These are phyloP conservation scores for Acer yangbiense DNA, from an alignment of 345 rosid genomes.

Conservation along the genomic window DNA sequence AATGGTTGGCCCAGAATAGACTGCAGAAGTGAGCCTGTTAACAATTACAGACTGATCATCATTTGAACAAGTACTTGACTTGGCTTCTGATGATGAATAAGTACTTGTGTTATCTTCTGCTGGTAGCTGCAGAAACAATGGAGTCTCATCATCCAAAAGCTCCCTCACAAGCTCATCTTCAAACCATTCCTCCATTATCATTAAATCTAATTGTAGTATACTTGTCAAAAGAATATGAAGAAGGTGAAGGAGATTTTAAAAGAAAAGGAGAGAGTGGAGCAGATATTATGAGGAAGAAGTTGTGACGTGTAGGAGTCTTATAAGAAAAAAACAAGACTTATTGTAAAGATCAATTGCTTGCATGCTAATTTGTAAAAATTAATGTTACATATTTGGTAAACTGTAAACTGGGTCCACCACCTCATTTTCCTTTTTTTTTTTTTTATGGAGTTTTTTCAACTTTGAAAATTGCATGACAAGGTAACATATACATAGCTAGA, in stretches of 20 bases:
- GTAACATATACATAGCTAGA: background rate
- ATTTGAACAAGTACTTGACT: constrained; percentile 11
- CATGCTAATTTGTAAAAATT: constrained; percentile 15
- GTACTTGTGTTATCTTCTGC: constrained; percentile 20
- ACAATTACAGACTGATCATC: constrained; percentile 30
- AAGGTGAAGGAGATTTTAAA: constrained; percentile 15
- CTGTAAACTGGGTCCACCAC: constrained; percentile 23
- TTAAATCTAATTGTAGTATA: no score
- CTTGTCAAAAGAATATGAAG: constrained; percentile 3
- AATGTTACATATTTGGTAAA: constrained; percentile 16
- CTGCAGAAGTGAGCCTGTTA: constrained; percentile 36
- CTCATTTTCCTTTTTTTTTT: background rate
- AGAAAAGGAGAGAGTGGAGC: constrained; percentile 44
- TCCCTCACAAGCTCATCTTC: constrained; percentile 55
- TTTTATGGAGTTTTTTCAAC: background rate
- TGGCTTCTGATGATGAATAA: constrained; percentile 10
- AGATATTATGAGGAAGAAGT: constrained; percentile 39
- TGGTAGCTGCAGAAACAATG: constrained; percentile 36
- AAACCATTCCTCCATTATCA: constrained; percentile 34
- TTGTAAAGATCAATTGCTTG: constrained; percentile 6
- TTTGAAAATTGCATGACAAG: background rate
- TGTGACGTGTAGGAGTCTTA: constrained; percentile 29
- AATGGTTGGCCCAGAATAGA: constrained; percentile 63
- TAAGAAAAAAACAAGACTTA: no score
- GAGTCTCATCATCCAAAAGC: constrained; percentile 53